Percentiles rank a stretch among this genome's conserved stretches.
Evolutionary conservation across 257 asterid species (phyloP).

Genomic region (Euphrasia confusa): DNA sequence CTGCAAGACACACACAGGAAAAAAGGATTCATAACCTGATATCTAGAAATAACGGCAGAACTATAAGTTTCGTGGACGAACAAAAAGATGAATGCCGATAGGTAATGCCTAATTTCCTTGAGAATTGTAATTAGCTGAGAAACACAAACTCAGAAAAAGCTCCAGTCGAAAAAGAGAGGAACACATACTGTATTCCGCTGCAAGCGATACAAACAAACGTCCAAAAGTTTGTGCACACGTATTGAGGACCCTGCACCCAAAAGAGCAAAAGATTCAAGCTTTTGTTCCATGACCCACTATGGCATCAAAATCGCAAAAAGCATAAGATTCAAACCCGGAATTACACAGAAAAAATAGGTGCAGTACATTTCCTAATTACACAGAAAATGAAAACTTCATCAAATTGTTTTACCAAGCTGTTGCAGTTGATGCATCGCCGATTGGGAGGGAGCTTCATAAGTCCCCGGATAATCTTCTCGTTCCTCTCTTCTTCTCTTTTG

Average conservation of each 20-base stretch:
- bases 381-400: not conserved
- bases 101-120: not conserved
- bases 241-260: constrained; percentile 90
- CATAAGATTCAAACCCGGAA: constrained; percentile 17
- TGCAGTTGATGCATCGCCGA: constrained; percentile 95
- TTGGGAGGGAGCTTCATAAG: constrained; percentile 97
- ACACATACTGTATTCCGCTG: constrained; percentile 92
- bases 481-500: constrained; percentile 78
- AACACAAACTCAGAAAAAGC: not conserved
- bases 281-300: constrained; percentile 6
- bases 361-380: not conserved
- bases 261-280: not conserved
- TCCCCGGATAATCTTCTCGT: constrained; percentile 90
- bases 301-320: constrained; percentile 12
- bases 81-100: not conserved
- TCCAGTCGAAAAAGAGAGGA: constrained; percentile 6
- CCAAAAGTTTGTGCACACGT: constrained; percentile 92
- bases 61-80: not conserved
- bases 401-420: constrained; percentile 56
- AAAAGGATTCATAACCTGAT: constrained; percentile 1
- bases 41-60: not conserved
- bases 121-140: not conserved
- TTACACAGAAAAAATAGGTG: not conserved
- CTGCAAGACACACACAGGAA: constrained; percentile 42
- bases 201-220: constrained; percentile 85